phyloP scores from a whole-genome alignment of 805 yeast genomes.

The Kurtzmaniella cleridarum region DNA sequence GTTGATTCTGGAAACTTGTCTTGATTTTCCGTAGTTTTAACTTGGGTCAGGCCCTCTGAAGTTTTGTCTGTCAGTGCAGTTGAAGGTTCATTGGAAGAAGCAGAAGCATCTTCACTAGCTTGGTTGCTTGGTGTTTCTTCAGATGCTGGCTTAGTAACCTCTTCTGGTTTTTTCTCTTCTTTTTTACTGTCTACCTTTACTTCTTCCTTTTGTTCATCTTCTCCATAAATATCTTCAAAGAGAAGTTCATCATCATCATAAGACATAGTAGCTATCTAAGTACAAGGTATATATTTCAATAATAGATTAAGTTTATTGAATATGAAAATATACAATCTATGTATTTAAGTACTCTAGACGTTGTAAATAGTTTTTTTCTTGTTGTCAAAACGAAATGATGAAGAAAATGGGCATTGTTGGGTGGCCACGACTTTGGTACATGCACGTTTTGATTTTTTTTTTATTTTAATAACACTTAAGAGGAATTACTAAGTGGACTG shows the following conservation, averaged over 20 bases:
- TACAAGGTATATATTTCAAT: slow-evolving; percentile 5
- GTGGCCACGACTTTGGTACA: too few relatives aligned
- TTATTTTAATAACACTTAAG: too few relatives aligned
- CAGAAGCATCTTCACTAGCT: slow-evolving; percentile 9
- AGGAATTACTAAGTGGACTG: too few relatives aligned
- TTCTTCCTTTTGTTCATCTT: slow-evolving; percentile 11
- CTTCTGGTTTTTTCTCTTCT: slow-evolving; percentile 3
- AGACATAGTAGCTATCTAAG: slow-evolving; percentile 17
- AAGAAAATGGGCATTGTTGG: too few relatives aligned
- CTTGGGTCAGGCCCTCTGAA: not conserved
- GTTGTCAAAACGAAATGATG: too few relatives aligned
- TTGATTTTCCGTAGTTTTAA: too few relatives aligned
- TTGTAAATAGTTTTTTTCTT: too few relatives aligned
- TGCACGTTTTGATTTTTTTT: too few relatives aligned
- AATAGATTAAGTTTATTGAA: slow-evolving; percentile 15
- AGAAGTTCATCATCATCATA: slow-evolving; percentile 88
- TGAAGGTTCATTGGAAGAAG: slow-evolving; percentile 10
- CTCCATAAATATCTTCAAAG: slow-evolving; percentile 81
- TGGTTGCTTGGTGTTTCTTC: slow-evolving; percentile 4
- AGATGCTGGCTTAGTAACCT: slow-evolving; percentile 5
- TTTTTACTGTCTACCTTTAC: slow-evolving; percentile 6
- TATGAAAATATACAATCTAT: slow-evolving; percentile 15
- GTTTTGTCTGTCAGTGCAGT: slow-evolving; percentile 7
- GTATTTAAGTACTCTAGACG: slow-evolving; percentile 4
- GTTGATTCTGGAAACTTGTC: too few relatives aligned